These are phyloP conservation scores for Oryza glaberrima DNA, from an alignment of 176 grass and related monocot genomes.

Conservation along the genomic window DNA sequence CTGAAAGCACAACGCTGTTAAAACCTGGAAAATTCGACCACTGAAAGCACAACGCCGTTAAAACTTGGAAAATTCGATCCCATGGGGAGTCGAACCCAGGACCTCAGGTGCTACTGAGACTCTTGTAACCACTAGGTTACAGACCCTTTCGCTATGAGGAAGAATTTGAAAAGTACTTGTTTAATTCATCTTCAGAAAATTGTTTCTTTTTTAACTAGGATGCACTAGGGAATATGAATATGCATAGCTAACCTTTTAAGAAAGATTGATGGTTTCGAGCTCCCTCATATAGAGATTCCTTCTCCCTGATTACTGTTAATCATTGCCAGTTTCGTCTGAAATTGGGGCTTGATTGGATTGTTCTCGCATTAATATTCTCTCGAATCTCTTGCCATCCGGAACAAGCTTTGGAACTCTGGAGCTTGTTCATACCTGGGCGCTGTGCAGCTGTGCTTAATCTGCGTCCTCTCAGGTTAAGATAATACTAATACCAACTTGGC, in stretches of 20 bases:
- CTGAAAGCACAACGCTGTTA: no score
- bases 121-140: no score
- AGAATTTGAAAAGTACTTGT: no score
- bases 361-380: not conserved
- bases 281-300: not conserved
- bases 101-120: no score
- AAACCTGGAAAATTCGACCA: no score
- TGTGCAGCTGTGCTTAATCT: not conserved
- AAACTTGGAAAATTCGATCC: no score
- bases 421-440: not conserved
- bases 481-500: not conserved
- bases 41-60: no score
- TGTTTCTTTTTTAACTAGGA: no score
- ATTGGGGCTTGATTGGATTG: not conserved
- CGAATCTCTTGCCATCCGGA: not conserved
- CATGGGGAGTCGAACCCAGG: no score
- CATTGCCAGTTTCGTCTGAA: not conserved
- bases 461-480: not conserved
- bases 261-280: no score
- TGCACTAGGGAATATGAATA: not conserved
- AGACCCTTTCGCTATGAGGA: no score
- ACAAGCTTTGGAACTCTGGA: not conserved
- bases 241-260: not conserved
- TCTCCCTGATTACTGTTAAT: not conserved
- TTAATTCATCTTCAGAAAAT: no score